Evolutionary conservation across 441 rosid species (phyloP).

Genomic region (Populus hybrid): DNA sequence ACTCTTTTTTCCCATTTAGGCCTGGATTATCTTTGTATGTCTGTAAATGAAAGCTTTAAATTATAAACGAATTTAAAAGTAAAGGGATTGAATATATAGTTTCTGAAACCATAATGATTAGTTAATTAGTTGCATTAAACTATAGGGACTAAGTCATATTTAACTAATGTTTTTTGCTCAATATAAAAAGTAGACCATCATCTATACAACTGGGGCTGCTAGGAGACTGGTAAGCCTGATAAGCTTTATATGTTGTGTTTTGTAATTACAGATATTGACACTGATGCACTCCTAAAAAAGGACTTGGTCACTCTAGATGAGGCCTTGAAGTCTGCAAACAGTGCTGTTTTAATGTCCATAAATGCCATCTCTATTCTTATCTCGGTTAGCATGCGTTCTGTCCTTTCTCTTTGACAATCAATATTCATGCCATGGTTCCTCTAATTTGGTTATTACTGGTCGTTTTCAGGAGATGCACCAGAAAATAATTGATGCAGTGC

Average conservation of each 20-base stretch:
- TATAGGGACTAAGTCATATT: neutral
- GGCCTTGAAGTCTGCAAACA: constrained; percentile 82
- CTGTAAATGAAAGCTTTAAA: neutral
- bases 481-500: constrained; percentile 41
- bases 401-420: constrained; percentile 20
- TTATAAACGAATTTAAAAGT: too few species aligned
- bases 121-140: neutral
- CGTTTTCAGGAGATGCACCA: constrained; percentile 54
- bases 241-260: constrained; percentile 14
- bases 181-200: neutral
- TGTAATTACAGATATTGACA: constrained; percentile 66
- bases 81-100: neutral
- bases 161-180: neutral
- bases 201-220: neutral
- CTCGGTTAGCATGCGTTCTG: constrained; percentile 50
- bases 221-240: constrained; percentile 18
- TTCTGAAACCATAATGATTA: neutral
- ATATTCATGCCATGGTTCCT: neutral
- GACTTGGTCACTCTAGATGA: constrained; percentile 86
- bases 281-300: constrained; percentile 72
- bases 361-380: constrained; percentile 54
- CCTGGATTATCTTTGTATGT: neutral
- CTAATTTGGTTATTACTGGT: constrained; percentile 18
- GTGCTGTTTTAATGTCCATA: constrained; percentile 73
- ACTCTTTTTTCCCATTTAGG: neutral